A percentile compares a stretch with the other conserved stretches of the same genome.
These are phyloP conservation scores for Termitomyces eurrhizus DNA, from an alignment of 768 basidiomycete genomes.

Conservation along the genomic window DNA sequence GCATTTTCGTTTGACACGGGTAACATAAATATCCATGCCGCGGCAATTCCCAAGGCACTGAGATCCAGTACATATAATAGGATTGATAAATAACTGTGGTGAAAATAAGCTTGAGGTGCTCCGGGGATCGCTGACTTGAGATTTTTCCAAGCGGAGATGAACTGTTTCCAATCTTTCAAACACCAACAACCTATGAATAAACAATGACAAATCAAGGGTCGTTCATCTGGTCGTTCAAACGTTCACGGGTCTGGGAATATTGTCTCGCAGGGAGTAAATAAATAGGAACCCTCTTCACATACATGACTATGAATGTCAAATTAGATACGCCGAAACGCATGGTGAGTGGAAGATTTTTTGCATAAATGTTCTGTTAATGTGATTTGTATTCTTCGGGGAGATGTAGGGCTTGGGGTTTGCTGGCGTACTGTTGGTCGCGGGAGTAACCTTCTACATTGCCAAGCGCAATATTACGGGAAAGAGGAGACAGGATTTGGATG, in stretches of 20 bases:
- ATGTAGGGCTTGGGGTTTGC: conserved; percentile 26
- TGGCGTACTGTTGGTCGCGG: conserved; percentile 27
- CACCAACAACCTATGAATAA: background rate
- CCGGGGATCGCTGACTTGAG: background rate
- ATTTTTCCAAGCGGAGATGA: conserved; percentile 1
- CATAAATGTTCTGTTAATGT: background rate
- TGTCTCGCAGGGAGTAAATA: background rate
- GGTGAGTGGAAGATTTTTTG: conserved; percentile 6
- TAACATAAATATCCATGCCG: background rate
- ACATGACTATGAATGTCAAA: conserved; percentile 12
- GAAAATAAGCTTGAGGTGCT: background rate
- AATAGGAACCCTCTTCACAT: background rate
- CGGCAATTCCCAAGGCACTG: background rate
- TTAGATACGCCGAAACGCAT: conserved; percentile 19
- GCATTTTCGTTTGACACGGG: background rate
- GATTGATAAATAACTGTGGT: background rate
- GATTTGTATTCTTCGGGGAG: background rate
- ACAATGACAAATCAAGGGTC: conserved; percentile 7
- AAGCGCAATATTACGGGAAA: conserved; percentile 28
- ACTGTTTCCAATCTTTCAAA: background rate
- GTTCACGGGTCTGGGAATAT: too few relatives aligned
- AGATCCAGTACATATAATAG: background rate
- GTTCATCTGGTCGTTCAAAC: background rate
- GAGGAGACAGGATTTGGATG: conserved; percentile 30
- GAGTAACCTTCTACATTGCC: conserved; percentile 28